These are phyloP conservation scores for Passalora sequoiae DNA, from an alignment of 2,329 filamentous ascomycete species.

Conservation along the genomic window DNA sequence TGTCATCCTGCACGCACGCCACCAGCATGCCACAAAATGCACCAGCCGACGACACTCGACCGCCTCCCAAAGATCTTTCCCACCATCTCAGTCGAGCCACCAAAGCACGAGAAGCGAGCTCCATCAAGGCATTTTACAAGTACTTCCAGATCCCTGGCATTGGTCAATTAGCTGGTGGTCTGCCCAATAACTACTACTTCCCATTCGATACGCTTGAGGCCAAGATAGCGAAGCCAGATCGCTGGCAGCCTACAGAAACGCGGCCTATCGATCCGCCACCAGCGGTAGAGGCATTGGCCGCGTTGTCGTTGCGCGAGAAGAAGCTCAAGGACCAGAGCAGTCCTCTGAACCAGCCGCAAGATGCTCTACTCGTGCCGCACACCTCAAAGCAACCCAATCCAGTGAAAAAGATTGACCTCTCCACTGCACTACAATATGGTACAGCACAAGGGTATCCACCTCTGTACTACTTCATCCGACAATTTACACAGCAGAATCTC, in stretches of 20 bases:
- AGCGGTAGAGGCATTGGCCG: conserved; percentile 28
- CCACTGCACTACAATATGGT: conserved; percentile 81
- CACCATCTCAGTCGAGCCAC: conserved; percentile 72
- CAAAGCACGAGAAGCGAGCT: conserved; percentile 58
- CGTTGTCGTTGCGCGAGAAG: conserved; percentile 12
- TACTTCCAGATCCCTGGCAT: conserved; percentile 65
- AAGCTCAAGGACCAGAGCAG: conserved; percentile 22
- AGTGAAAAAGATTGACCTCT: conserved; percentile 69
- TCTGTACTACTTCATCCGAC: conserved; percentile 68
- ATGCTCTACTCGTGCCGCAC: conserved; percentile 64
- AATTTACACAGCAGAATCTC: conserved; percentile 70
- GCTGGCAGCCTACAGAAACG: conserved; percentile 68
- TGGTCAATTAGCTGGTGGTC: conserved; percentile 57
- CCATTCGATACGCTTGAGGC: conserved; percentile 89
- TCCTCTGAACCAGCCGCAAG: conserved; percentile 33
- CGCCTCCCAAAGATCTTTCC: conserved; percentile 65
- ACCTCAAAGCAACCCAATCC: conserved; percentile 54
- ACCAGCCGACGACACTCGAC: conserved; percentile 23
- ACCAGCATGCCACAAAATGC: neutral
- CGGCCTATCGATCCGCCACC: conserved; percentile 48
- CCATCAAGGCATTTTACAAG: conserved; percentile 78
- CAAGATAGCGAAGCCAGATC: conserved; percentile 65
- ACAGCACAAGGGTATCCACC: conserved; percentile 76
- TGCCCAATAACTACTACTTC: conserved; percentile 77
- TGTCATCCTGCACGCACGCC: neutral